Conservation (phyloP, 1,284 basidiomycete species). For the Malassezia vespertilionis region DNA sequence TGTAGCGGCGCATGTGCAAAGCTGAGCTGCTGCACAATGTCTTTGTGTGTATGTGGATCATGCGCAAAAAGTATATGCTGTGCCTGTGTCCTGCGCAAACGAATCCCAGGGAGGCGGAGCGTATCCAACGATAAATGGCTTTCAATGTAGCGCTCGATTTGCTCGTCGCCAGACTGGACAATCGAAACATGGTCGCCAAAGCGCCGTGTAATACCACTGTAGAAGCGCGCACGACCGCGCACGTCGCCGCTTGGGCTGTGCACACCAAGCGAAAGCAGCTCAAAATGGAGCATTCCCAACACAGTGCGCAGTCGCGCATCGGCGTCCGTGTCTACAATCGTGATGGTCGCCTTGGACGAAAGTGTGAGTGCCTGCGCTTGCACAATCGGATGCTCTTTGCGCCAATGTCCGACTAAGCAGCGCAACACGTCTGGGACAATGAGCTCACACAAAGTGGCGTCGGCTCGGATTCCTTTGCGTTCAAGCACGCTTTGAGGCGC, state of each 20-base stretch:
- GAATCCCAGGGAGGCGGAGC: slow-evolving; percentile 21
- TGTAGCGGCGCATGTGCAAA: not conserved
- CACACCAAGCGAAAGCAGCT: slow-evolving; percentile 31
- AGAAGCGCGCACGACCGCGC: slow-evolving; percentile 35
- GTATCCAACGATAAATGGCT: slow-evolving; percentile 19
- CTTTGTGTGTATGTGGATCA: not conserved
- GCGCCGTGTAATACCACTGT: slow-evolving; percentile 28
- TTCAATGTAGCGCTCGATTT: not conserved
- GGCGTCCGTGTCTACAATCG: slow-evolving; percentile 16
- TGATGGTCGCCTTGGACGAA: slow-evolving; percentile 31
- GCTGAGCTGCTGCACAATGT: not conserved
- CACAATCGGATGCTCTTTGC: slow-evolving; percentile 24
- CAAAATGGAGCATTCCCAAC: slow-evolving; percentile 11
- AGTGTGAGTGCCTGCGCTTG: slow-evolving; percentile 34
- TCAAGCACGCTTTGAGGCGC: too few species aligned
- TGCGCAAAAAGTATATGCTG: slow-evolving; percentile 29
- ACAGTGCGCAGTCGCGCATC: slow-evolving; percentile 9
- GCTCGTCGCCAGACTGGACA: slow-evolving; percentile 8
- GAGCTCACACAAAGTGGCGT: slow-evolving; percentile 27
- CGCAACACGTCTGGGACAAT: slow-evolving; percentile 39
- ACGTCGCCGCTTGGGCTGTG: slow-evolving; percentile 36
- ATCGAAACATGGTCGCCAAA: slow-evolving; percentile 21
- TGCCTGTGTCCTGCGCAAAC: slow-evolving; percentile 28
- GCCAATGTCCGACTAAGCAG: slow-evolving; percentile 33
- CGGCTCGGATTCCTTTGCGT: too few species aligned